phyloP scores from a whole-genome alignment of 2,329 filamentous ascomycete species.

The Pseudogymnoascus sp. region DNA sequence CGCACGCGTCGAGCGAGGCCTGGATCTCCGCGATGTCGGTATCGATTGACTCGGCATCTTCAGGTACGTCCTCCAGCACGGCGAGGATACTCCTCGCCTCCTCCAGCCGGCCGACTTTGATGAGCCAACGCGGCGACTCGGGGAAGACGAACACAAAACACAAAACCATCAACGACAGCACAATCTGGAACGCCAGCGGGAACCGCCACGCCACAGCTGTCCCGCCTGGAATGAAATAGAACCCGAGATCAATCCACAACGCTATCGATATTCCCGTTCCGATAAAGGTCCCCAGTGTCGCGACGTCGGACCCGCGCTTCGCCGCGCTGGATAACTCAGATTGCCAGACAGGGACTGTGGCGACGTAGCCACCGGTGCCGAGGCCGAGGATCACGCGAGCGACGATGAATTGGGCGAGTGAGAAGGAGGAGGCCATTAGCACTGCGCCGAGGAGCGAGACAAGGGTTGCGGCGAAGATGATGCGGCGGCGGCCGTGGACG shows the following conservation, averaged over 20 bases:
- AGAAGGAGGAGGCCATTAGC: slow-evolving; percentile 35
- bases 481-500: slow-evolving; percentile 34
- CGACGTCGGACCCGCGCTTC: slow-evolving; percentile 38
- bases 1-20: slow-evolving; percentile 50
- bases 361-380: slow-evolving; percentile 34
- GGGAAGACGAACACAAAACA: slow-evolving; percentile 30
- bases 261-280: slow-evolving; percentile 33
- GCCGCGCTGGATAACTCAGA: slow-evolving; percentile 33
- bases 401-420: slow-evolving; percentile 36
- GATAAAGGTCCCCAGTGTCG: slow-evolving; percentile 32
- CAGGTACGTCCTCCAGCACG: slow-evolving; percentile 35
- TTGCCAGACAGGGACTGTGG: slow-evolving; percentile 37
- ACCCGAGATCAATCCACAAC: slow-evolving; percentile 41
- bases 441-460: slow-evolving; percentile 37
- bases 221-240: slow-evolving; percentile 28
- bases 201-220: slow-evolving; percentile 30
- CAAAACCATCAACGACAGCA: slow-evolving; percentile 30
- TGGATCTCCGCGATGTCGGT: slow-evolving; percentile 35
- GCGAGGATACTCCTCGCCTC: slow-evolving; percentile 31
- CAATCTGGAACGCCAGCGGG: slow-evolving; percentile 31
- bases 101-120: slow-evolving; percentile 28
- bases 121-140: slow-evolving; percentile 34
- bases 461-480: slow-evolving; percentile 34
- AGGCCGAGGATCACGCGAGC: slow-evolving; percentile 35
- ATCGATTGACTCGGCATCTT: slow-evolving; percentile 15